phyloP scores from a whole-genome alignment of 306 rosid species.

The Alnus glutinosa region DNA sequence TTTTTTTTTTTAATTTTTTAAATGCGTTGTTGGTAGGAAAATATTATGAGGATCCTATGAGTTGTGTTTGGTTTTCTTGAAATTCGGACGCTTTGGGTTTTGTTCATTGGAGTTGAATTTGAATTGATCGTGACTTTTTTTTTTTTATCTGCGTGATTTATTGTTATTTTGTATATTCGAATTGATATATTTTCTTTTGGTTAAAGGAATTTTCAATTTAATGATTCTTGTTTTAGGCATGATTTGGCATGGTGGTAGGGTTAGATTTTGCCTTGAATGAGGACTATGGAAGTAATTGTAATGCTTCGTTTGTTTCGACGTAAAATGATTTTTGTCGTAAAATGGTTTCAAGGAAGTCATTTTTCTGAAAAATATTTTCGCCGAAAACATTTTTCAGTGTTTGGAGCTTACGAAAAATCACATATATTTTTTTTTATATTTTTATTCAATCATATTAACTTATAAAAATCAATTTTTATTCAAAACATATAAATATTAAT shows the following conservation, averaged over 20 bases:
- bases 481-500: no score
- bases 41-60: no score
- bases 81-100: background rate
- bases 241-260: background rate
- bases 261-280: background rate
- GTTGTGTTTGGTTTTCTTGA: background rate
- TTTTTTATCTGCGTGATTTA: background rate
- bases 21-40: no score
- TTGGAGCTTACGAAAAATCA: no score
- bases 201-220: background rate
- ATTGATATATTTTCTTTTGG: background rate
- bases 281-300: background rate
- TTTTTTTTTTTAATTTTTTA: background rate
- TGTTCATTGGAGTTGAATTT: background rate
- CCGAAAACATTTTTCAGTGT: no score
- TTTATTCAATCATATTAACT: no score
- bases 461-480: no score
- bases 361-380: no score
- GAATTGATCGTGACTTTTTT: background rate
- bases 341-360: no score
- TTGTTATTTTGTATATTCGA: background rate
- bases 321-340: no score
- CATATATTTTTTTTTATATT: no score
- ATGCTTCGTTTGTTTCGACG: no score
- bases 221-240: background rate